These are phyloP conservation scores for Citeromyces matritensis DNA, from an alignment of 805 yeast species.

Conservation along the genomic window DNA sequence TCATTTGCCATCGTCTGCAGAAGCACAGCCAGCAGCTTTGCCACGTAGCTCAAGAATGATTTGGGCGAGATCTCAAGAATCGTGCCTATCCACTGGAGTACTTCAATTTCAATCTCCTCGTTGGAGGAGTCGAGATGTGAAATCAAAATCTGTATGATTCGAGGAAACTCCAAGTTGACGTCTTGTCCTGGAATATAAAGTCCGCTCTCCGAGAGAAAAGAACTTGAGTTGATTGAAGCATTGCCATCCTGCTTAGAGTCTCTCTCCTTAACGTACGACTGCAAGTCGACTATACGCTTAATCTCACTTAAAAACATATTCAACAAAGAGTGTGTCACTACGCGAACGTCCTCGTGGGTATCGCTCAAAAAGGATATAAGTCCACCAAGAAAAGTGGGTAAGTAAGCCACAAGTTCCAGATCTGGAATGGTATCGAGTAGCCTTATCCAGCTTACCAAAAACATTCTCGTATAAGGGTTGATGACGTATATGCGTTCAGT, in stretches of 20 bases:
- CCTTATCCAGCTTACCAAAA: constrained; percentile 86
- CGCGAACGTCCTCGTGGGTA: constrained; percentile 74
- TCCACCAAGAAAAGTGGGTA: constrained; percentile 84
- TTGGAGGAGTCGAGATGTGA: constrained; percentile 64
- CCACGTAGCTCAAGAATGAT: constrained; percentile 59
- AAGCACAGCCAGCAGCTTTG: constrained; percentile 58
- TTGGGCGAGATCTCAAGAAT: constrained; percentile 61
- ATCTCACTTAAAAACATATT: constrained; percentile 71
- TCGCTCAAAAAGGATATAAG: constrained; percentile 68
- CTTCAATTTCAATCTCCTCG: constrained; percentile 64
- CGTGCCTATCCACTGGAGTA: constrained; percentile 70
- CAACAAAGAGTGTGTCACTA: constrained; percentile 67
- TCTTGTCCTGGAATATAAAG: constrained; percentile 68
- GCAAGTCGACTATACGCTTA: constrained; percentile 51
- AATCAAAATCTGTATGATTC: constrained; percentile 68
- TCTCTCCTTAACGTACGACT: constrained; percentile 9
- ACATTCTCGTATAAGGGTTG: constrained; percentile 85
- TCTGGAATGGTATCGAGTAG: constrained; percentile 90
- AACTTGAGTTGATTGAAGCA: constrained; percentile 12
- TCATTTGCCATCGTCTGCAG: constrained; percentile 47
- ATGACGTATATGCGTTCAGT: constrained; percentile 84
- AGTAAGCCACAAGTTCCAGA: constrained; percentile 68
- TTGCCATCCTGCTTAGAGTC: constrained; percentile 1
- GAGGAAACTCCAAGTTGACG: constrained; percentile 64
- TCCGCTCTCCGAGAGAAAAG: constrained; percentile 28